These are phyloP conservation scores for Galerina sulciceps DNA, from an alignment of 768 basidiomycete genomes.

Conservation along the genomic window DNA sequence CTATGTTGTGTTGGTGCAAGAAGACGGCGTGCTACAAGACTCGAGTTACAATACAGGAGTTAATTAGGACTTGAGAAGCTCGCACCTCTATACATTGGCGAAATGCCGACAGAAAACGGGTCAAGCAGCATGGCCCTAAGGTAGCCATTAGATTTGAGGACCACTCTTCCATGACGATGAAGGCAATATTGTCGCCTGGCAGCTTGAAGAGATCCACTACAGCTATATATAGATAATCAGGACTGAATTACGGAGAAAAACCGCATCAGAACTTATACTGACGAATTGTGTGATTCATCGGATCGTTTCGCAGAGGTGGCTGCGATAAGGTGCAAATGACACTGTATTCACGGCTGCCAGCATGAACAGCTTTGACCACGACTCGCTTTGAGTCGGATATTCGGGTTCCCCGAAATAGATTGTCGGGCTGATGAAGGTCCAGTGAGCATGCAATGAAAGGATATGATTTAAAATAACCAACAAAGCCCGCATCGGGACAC, in stretches of 20 bases:
- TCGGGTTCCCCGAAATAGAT: constrained; percentile 70
- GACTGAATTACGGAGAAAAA: background rate
- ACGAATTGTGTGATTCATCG: constrained; percentile 83
- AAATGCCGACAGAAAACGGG: constrained; percentile 57
- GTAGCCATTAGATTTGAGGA: constrained; percentile 61
- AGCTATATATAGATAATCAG: constrained; percentile 41
- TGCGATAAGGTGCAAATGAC: constrained; percentile 60
- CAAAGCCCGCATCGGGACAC: constrained; percentile 75
- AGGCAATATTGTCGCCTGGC: constrained; percentile 53
- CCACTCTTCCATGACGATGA: constrained; percentile 86
- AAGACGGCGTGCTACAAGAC: constrained; percentile 62
- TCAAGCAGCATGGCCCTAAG: constrained; percentile 52
- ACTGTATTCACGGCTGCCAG: constrained; percentile 64
- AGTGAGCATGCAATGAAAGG: constrained; percentile 2
- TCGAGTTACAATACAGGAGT: background rate
- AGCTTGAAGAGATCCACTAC: constrained; percentile 66
- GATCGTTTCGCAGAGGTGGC: constrained; percentile 54
- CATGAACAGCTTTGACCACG: constrained; percentile 71
- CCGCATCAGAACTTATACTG: constrained; percentile 28
- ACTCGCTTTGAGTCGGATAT: constrained; percentile 54
- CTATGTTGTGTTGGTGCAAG: constrained; percentile 69
- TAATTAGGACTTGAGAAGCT: background rate
- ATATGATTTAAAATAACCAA: constrained; percentile 36
- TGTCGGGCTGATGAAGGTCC: constrained; percentile 57
- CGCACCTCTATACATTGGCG: constrained; percentile 72